Base-by-base conservation (phyloP, 2,329 filamentous ascomycete species). In the Aspergillus brunneoviolaceus region DNA sequence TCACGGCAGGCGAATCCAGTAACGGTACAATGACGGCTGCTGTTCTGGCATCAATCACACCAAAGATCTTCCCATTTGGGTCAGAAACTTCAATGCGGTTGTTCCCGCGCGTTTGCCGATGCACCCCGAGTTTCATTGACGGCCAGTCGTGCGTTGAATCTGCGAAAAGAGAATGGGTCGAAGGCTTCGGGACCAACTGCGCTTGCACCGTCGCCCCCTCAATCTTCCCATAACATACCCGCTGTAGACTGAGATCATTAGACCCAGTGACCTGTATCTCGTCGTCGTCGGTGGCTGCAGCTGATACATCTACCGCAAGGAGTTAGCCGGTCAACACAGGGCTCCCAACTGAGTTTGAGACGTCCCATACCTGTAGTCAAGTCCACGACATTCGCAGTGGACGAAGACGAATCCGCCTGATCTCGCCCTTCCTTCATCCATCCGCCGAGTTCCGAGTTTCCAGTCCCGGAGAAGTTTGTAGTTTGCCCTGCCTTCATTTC, bases 141-240 rank as follows among this genome's bases (percentile, higher is more conserved):
- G 92, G 90, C 85, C 89, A 92, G 65, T 87, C 70, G 84, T 70
- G 66, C 23, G 49, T 73, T 73, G 56, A 84, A 76, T 49, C 84
- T 79, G 69, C 69, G 65, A 85, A 86, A 10, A 89, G 79, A 21
- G 83, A 79, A 60, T 85, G 81, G 25, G 83, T 81, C 31, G 84
- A 84, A 1, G 89, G 86, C 67, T 87, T 91, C 0, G 91, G 92
- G 2, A 94, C 85, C 39, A 81, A 78, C 67, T 86, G 83, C 62
- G 88, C 89, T 63, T 88, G 86, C 48, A 95, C 80, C 57, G 80
- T 84, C 2, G 87, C 85, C 19, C 82, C 84, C 57, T 91, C 87
- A 21, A 96, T 76, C 76, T 89, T 89, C 48, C 92, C 92, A 70
- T 90, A 92, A 76, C 91, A 96, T 3, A 96, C 89, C 69, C 91